Base-by-base conservation (phyloP, 257 asterid genomes). In the Lavandula angustifolia region DNA sequence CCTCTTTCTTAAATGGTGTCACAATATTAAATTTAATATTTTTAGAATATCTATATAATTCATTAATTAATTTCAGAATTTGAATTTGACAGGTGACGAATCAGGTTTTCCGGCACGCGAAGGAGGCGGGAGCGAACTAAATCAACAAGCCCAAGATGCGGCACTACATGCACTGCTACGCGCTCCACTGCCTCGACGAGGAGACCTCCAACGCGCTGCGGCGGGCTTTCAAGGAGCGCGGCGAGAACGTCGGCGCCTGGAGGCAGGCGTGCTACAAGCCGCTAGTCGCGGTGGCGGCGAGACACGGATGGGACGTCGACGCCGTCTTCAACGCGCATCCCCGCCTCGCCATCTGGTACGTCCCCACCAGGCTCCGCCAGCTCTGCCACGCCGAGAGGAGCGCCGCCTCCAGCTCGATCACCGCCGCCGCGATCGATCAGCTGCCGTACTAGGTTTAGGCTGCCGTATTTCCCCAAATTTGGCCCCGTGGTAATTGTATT, bases 61-160 rank as follows among this genome's bases (percentile, higher is more conserved):
- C 8, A 37, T 37, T 4, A 4, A 33, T 4, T 33, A 33, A 33
- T 33, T 3, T 3, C 37, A 37, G 17, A 33, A 5, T 2, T 9
- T 8, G 14, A 16, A 12, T 18, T 22, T 27, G 44, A 22, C 82
- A 88, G 96, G 98, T 92, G 64, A 92, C 98, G 0, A 92, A 92
- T 59, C 98, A 89, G 62, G 98, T 92, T 43, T 92, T 92, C 42
- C 60, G 96, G 80, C 84, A 56, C 27, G 98, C 96, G 0, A 89
- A 92, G 80, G 83, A 78, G 63, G 92, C 89, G 0, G 98, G 98
- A 1, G 98, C 98, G 10, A 89, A 76, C 83, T 89, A 92, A 92
- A 92, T 92, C 62, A 92, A 92, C 91, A 92, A 92, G 79, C 98
- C 98, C 1, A 92, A 92, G 54, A 92, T 92, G 98, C 71, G 98